Base-by-base conservation (phyloP, 2,329 filamentous ascomycete genomes). In the Rosellinia necatrix region DNA sequence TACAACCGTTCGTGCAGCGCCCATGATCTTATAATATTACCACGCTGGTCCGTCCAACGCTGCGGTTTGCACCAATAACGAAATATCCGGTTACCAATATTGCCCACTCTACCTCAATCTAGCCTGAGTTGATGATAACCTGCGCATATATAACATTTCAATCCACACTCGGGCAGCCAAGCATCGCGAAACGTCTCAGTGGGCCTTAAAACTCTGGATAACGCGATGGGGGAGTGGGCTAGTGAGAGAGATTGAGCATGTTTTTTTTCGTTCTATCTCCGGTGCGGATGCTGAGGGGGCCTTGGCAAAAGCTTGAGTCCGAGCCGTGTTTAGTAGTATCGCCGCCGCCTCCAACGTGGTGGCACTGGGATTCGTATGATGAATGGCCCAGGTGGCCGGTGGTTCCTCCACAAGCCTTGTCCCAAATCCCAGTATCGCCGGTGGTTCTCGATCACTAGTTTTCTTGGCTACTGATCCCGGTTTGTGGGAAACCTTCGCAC, bases 181-280 rank as follows among this genome's bases (percentile, higher is more conserved):
- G 40, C 8, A 9, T n/a, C 15, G n/a, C 25, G 40, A 50, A 34
- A 40, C 17, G 30, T 9, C 12, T 22, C 7, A 13, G 38, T 32
- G 30, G 17, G 30, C 24, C 27, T 17, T 25, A 19, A n/a, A 37
- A 25, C 22, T 21, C 24, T n/a, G 19, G 44, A 37, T 30, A 44
- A 19, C 17, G 38, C 22, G 21, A 49, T 34, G 25, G 40, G 25
- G 27, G 38, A 58, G 50, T 55, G 55, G 48, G 49, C 49, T 46
- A 17, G 41, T 67, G 68, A 69, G 68, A 67, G 66, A 37, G 53
- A 68, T 68, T 70, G 68, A 70, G 68, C 68, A 70, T 60, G 60
- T 70, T 70, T 69, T 61, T 69, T 61, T 48, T 42, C n/a, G 58
- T 52, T 24, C 21, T 17, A 21, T 43, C 42, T 17, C 35, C n/a